These are phyloP conservation scores for Speleostelium caveatum DNA, from an alignment of 78 protist genomes.

Conservation along the genomic window DNA sequence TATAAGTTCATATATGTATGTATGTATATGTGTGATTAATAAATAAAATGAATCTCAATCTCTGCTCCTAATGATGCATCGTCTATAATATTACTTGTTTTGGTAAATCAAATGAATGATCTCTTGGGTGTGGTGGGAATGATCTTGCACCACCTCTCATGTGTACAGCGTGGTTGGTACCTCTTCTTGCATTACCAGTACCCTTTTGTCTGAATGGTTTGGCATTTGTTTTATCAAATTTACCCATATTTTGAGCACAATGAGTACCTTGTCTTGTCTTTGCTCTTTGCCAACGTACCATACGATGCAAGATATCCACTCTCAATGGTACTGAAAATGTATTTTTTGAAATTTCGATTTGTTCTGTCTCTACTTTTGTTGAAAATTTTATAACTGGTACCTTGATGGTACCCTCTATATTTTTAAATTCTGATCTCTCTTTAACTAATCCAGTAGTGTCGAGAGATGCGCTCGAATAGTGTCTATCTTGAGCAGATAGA, in stretches of 20 bases:
- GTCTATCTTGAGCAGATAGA: neutral
- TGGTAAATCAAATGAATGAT: slow-evolving; percentile 45
- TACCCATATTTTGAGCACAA: slow-evolving; percentile 59
- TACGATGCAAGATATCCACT: slow-evolving; percentile 62
- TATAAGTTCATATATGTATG: neutral
- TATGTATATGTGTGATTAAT: neutral
- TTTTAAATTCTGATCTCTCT: too few species aligned
- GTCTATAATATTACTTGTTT: slow-evolving; percentile 44
- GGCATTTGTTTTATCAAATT: slow-evolving; percentile 32
- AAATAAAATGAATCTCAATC: neutral
- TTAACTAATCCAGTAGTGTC: neutral
- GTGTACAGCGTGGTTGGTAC: slow-evolving; percentile 60
- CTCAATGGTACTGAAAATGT: slow-evolving; percentile 51
- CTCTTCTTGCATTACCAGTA: slow-evolving; percentile 69
- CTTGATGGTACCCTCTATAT: slow-evolving; percentile 1
- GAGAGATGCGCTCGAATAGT: neutral
- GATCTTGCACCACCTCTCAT: slow-evolving; percentile 70
- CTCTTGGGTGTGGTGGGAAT: slow-evolving; percentile 41
- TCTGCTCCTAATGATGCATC: neutral
- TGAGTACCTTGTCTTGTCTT: slow-evolving; percentile 72
- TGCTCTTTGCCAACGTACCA: slow-evolving; percentile 73
- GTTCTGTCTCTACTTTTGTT: neutral
- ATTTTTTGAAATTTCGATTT: slow-evolving; percentile 29
- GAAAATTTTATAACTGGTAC: slow-evolving; percentile 30
- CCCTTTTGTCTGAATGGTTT: slow-evolving; percentile 67